Conservation (phyloP, 73 alveolate species). For the Uronychia setigera region DNA sequence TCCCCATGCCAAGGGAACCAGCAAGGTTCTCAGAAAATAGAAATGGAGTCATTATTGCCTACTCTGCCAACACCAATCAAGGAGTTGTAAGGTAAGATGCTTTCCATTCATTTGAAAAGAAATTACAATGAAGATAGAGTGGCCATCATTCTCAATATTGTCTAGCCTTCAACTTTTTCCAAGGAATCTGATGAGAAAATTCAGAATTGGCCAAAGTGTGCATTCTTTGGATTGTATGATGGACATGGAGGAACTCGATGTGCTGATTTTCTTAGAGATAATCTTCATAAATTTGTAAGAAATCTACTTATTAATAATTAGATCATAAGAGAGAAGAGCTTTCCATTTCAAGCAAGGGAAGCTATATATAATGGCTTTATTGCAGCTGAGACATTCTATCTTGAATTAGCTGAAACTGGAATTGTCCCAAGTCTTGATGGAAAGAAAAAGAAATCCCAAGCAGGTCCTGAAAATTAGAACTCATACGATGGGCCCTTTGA, state of each 20-base stretch:
- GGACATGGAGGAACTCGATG: slow-evolving; percentile 98
- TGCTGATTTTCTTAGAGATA: slow-evolving; percentile 96
- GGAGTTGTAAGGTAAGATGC: slow-evolving; percentile 76
- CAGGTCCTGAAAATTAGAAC: slow-evolving; percentile 5
- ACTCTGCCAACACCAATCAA: slow-evolving; percentile 98
- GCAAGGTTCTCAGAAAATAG: neutral
- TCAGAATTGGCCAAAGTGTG: slow-evolving; percentile 94
- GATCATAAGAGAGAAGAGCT: slow-evolving; percentile 79
- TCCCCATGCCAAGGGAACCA: neutral
- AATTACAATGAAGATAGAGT: slow-evolving; percentile 96
- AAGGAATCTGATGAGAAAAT: slow-evolving; percentile 25
- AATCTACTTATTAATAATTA: neutral
- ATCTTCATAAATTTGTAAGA: slow-evolving; percentile 89
- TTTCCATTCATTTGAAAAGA: slow-evolving; percentile 34
- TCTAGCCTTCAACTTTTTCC: slow-evolving; percentile 67
- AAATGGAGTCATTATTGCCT: slow-evolving; percentile 92
- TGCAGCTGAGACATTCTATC: slow-evolving; percentile 86
- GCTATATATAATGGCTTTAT: slow-evolving; percentile 94
- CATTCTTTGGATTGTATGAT: slow-evolving; percentile 97
- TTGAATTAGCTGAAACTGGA: slow-evolving; percentile 7
- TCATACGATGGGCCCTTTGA: slow-evolving; percentile 52
- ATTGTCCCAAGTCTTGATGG: neutral
- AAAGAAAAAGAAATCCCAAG: too few relatives aligned
- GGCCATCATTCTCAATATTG: slow-evolving; percentile 83
- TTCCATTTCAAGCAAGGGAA: slow-evolving; percentile 94